Conservation (phyloP, 371 early-diverging fungal species). For the Mortierella sp. region DNA sequence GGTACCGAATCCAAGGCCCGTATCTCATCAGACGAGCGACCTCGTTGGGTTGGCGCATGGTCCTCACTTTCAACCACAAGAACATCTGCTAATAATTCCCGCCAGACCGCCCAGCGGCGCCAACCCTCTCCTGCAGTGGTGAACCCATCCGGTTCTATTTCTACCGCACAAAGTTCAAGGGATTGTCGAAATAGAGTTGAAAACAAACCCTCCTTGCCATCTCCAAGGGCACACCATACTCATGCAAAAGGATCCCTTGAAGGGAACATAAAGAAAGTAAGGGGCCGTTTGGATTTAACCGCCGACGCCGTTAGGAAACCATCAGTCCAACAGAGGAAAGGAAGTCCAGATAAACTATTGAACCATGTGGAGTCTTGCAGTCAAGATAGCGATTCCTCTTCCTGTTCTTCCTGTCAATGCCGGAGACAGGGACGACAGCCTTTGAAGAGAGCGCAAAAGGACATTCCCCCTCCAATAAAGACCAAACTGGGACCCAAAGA, state of each 20-base stretch:
- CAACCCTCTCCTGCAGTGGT: background rate
- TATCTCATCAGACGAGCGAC: conserved; percentile 3
- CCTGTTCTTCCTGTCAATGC: background rate
- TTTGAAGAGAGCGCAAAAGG: background rate
- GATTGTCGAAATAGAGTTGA: background rate
- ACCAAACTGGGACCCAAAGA: background rate
- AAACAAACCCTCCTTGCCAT: background rate
- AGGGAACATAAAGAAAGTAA: background rate
- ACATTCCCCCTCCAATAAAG: background rate
- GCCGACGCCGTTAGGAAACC: background rate
- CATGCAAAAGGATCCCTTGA: background rate
- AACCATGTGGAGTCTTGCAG: background rate
- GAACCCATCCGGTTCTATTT: too few species aligned
- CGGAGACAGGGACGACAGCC: background rate
- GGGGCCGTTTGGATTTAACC: background rate
- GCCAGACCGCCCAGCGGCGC: background rate
- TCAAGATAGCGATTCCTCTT: conserved; percentile 4
- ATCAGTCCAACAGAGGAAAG: background rate
- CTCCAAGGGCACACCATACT: background rate
- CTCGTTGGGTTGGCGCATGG: conserved; percentile 19
- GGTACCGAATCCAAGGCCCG: background rate
- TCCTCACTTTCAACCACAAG: background rate
- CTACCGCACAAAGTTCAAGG: background rate
- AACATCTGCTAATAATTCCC: background rate
- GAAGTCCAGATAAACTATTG: background rate